A percentile compares a stretch with the other conserved stretches of the same genome.
Evolutionary conservation across 352 stramenopile genomes (phyloP).

Genomic region (Pythium biforme): DNA sequence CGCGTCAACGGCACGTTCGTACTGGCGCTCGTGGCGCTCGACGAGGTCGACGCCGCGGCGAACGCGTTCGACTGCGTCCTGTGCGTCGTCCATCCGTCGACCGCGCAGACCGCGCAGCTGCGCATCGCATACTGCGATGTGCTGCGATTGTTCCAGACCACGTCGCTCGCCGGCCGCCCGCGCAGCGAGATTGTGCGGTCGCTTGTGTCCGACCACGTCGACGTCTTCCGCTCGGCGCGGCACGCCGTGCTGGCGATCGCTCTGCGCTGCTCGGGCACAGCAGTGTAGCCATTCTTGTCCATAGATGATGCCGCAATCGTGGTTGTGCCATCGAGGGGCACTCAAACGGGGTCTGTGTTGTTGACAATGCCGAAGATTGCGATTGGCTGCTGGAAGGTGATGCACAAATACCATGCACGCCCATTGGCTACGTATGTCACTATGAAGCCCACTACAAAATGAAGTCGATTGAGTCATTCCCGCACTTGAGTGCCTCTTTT

Average conservation of each 20-base stretch:
- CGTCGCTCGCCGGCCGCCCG: not conserved
- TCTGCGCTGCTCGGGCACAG: constrained; percentile 3
- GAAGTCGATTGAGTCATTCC: not conserved
- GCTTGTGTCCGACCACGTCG: constrained; percentile 30
- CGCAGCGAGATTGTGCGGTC: constrained; percentile 23
- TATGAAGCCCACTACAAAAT: constrained; percentile 7
- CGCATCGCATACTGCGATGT: constrained; percentile 25
- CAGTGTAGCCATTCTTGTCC: constrained; percentile 24
- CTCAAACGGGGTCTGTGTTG: constrained; percentile 1
- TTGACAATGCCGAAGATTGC: not conserved
- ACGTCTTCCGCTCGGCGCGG: constrained; percentile 35
- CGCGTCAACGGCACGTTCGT: constrained; percentile 34
- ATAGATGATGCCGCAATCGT: constrained; percentile 20
- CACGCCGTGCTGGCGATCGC: constrained; percentile 34
- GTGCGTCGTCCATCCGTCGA: constrained; percentile 26
- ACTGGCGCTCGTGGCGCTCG: constrained; percentile 23
- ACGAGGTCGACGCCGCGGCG: constrained; percentile 28
- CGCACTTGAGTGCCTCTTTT: constrained; percentile 8
- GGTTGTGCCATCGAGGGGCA: not conserved
- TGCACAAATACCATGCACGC: not conserved
- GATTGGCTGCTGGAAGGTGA: constrained; percentile 23
- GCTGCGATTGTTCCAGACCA: not conserved
- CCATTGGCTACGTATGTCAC: constrained; percentile 12
- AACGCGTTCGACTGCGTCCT: constrained; percentile 30
- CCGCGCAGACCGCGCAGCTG: constrained; percentile 18